Evolutionary conservation across 1,284 basidiomycete genomes (phyloP).

Genomic region (Rhodotorula glutinis): DNA sequence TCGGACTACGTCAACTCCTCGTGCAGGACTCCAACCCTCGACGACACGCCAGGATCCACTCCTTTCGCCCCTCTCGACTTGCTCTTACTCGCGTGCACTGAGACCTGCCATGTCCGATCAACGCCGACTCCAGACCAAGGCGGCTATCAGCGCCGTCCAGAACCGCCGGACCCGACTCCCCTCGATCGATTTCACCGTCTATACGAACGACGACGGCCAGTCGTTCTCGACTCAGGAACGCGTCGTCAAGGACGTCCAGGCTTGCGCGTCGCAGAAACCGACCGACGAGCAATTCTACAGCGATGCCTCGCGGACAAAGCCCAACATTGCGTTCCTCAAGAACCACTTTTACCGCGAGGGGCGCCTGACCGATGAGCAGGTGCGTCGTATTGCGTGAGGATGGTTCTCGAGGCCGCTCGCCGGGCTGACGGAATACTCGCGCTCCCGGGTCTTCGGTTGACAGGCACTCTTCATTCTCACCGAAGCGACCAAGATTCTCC

Average conservation of each 20-base stretch:
- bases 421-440: no score
- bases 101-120: conserved; percentile 5
- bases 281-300: conserved; percentile 92
- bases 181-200: conserved; percentile 50
- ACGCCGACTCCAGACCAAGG: conserved; percentile 27
- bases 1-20: background rate
- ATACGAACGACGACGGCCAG: conserved; percentile 51
- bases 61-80: background rate
- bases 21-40: no score
- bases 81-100: no score
- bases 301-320: conserved; percentile 74
- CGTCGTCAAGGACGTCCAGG: conserved; percentile 72
- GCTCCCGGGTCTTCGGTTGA: background rate
- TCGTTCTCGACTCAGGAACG: conserved; percentile 50
- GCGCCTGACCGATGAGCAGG: conserved; percentile 49
- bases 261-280: conserved; percentile 86
- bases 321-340: conserved; percentile 95
- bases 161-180: conserved; percentile 26
- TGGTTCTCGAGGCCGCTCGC: background rate
- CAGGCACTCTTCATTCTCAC: conserved; percentile 84
- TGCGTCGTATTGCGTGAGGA: background rate
- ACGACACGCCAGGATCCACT: no score
- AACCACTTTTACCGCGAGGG: conserved; percentile 99
- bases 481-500: conserved; percentile 68
- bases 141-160: conserved; percentile 23